Base-by-base conservation (phyloP, 208 protist genomes). In the Leishmania tarentolae region DNA sequence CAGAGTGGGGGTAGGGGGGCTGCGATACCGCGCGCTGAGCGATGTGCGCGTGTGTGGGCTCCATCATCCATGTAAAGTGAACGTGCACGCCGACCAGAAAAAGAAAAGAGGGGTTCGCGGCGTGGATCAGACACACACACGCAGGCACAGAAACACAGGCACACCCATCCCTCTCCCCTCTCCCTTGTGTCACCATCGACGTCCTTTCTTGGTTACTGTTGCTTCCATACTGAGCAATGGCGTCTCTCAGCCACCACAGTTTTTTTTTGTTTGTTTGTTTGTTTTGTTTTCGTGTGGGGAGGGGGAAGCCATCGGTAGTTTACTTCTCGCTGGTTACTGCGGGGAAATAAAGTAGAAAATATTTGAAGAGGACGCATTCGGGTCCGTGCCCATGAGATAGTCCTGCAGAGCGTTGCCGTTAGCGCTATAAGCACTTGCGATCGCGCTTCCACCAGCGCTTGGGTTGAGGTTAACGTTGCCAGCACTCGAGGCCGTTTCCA, bases 291-390 rank as follows among this genome's bases (percentile, higher is more conserved):
- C 37, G 46, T 79, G 69, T 53, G 44, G 9, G 50, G 15, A 53
- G 50, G 50, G 50, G 50, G 6, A 6, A 6, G 9, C 15, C 50
- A 6, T 53, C 50, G 21, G 56, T 5, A 57, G 70, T 37, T 9
- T 17, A n/a, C 40, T 17, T 35, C n/a, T 56, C 15, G 3, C 7
- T 2, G 17, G 35, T 37, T 40, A 40, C 50, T 76, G 65, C 37
- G 69, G 56, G 15, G 74, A 71, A 6, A 80, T 72, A 28, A 84
- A 65, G 59, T 80, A 84, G 69, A 76, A 84, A 13, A 84, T 44
- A 69, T 84, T 84, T 3, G 80, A 74, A 57, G 70, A 70, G 57
- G 80, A 80, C 19, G 47, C 57, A 17, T 52, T 84, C 2, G 75
- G 75, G 40, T 84, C 80, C 21, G n/a, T 21, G 2, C 74, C 75